These are phyloP conservation scores for Termitomyces sp. DNA, from an alignment of 768 basidiomycete species.

Conservation along the genomic window DNA sequence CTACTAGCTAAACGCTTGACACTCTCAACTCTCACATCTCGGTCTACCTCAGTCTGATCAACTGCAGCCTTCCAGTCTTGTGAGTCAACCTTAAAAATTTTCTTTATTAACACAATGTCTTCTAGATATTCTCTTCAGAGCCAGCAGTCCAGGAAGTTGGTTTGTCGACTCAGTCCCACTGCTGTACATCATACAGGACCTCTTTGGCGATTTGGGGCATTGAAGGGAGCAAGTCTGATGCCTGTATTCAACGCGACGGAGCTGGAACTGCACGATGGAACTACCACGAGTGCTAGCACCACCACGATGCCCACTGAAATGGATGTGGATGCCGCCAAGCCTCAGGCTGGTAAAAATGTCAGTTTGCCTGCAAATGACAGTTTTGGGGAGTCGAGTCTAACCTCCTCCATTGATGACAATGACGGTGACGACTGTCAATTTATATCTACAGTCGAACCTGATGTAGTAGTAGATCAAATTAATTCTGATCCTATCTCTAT, in stretches of 20 bases:
- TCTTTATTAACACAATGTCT: too few relatives aligned
- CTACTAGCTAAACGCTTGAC: too few relatives aligned
- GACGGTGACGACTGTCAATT: not conserved
- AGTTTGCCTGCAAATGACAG: not conserved
- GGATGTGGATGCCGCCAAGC: not conserved
- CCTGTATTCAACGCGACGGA: fast-evolving
- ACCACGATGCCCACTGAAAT: not conserved
- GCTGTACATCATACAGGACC: not conserved
- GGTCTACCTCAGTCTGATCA: too few relatives aligned
- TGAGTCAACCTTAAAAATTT: too few relatives aligned
- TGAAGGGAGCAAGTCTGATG: not conserved
- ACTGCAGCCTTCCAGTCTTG: too few relatives aligned
- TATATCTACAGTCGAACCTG: too few relatives aligned
- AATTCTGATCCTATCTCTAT: not conserved
- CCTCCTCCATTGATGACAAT: not conserved
- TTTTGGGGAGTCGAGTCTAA: not conserved
- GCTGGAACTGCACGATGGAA: too few relatives aligned
- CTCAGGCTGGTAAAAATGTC: not conserved
- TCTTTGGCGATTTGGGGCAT: not conserved
- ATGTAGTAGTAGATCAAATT: too few relatives aligned
- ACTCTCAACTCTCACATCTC: too few relatives aligned
- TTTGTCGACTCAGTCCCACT: not conserved
- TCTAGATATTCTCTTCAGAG: not conserved
- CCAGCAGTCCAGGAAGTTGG: not conserved
- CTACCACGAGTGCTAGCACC: not conserved